Base-by-base conservation (phyloP, 148 eudicot species). In the Silene uniflora region DNA sequence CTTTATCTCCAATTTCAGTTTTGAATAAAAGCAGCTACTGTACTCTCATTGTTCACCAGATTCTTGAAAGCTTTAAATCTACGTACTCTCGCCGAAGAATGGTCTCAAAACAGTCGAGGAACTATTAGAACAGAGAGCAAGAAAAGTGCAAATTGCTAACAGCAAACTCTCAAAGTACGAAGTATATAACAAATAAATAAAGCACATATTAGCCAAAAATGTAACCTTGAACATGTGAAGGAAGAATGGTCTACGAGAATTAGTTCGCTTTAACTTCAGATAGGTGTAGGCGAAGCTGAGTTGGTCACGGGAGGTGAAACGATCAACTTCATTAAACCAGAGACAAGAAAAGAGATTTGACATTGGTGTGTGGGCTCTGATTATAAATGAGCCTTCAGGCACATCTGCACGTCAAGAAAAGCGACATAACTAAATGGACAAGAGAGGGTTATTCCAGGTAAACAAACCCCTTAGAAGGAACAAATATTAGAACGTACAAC, bases 281-380 rank as follows among this genome's bases (percentile, higher is more conserved):
- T 84, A 94, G 27, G 98, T 91, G 78, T 90, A 91, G 46, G 89
- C 92, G 79, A 94, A 93, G 89, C 98, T 93, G 75, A 93, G 82
- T 76, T 93, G 98, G 78, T 93, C 98, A 19, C 97, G 91, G 54
- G 98, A 93, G 22, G 98, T 93, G 69, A 91, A 93, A 49, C 88
- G 97, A 69, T 93, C 91, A 67, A 93, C 98, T 87, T 93, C 98
- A 72, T 93, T 93, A 83, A 93, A 93, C 98, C 98, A 93, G 70
- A 93, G 91, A 85, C 98, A 93, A 47, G 97, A 89, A 81, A 94
- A 94, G 65, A 94, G 85, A 83, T 91, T 91, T 19, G 98, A 91
- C 97, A 91, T 94, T 32, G 96, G 88, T 24, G 98, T 89, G 77
- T 94, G 98, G 39, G 97, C 98, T 77, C 93, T 89, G 79, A 90